phyloP scores from a whole-genome alignment of 805 yeast species.

The Lipomyces yamanashiensis region DNA sequence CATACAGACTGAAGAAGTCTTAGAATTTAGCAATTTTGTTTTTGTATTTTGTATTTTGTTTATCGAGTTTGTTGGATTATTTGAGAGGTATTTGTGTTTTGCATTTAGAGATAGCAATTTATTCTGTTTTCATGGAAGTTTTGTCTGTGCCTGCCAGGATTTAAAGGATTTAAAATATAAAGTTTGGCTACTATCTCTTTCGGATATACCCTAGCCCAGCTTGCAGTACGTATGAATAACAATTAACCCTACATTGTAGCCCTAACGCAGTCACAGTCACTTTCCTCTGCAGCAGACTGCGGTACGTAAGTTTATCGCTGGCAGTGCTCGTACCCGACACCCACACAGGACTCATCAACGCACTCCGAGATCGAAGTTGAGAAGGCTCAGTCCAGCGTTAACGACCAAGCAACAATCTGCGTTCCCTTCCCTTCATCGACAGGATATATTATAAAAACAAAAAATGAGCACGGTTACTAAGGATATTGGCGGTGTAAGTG shows the following conservation, averaged over 20 bases:
- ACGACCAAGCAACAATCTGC: background rate
- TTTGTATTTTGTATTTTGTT: background rate
- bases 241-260: conserved; percentile 7
- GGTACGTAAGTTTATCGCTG: conserved; percentile 1
- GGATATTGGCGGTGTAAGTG: conserved; percentile 45
- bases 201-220: background rate
- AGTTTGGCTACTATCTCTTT: background rate
- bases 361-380: conserved; percentile 7
- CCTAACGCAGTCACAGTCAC: conserved; percentile 16
- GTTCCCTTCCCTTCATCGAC: conserved; percentile 9
- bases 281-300: background rate
- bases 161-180: too few relatives aligned
- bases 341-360: conserved; percentile 2
- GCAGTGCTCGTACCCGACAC: conserved; percentile 10
- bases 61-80: background rate
- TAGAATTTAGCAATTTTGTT: background rate
- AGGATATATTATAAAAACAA: conserved; percentile 8
- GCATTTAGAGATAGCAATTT: too few relatives aligned
- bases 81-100: too few relatives aligned
- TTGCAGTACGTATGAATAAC: background rate
- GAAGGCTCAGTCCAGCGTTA: conserved; percentile 1
- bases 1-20: conserved; percentile 28
- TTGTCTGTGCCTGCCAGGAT: too few relatives aligned
- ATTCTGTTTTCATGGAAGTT: too few relatives aligned
- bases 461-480: conserved; percentile 45